These are phyloP conservation scores for Boletus rufocinnamomeus DNA, from an alignment of 768 basidiomycete genomes.

Conservation along the genomic window DNA sequence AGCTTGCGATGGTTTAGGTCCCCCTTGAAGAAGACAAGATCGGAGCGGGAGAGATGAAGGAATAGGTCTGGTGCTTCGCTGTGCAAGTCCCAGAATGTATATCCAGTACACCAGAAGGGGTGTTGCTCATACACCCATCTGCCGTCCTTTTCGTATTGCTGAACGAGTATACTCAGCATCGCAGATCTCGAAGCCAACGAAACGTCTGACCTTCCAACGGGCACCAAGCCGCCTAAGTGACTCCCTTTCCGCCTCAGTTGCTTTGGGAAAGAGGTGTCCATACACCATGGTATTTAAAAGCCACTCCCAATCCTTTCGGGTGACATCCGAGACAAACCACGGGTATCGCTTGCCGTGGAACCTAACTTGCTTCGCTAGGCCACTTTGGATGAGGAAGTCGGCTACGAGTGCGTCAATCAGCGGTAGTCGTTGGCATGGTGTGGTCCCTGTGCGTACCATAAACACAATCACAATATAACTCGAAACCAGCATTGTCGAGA, in stretches of 20 bases:
- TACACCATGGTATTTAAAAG: slow-evolving; percentile 84
- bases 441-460: slow-evolving; percentile 56
- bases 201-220: slow-evolving; percentile 77
- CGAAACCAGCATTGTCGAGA: slow-evolving; percentile 83
- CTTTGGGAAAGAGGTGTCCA: slow-evolving; percentile 89
- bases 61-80: slow-evolving; percentile 88
- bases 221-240: slow-evolving; percentile 76
- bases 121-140: slow-evolving; percentile 95
- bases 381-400: slow-evolving; percentile 91
- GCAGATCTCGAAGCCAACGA: neutral
- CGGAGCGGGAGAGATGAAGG: slow-evolving; percentile 85
- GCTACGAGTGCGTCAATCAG: slow-evolving; percentile 47
- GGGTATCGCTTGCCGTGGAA: slow-evolving; percentile 97
- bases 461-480: slow-evolving; percentile 84
- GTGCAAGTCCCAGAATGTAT: slow-evolving; percentile 88
- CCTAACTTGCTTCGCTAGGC: slow-evolving; percentile 77
- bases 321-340: slow-evolving; percentile 95
- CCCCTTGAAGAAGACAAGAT: slow-evolving; percentile 94
- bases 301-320: slow-evolving; percentile 94
- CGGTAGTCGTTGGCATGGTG: neutral
- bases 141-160: slow-evolving; percentile 92
- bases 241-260: slow-evolving; percentile 76
- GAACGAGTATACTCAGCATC: slow-evolving; percentile 7
- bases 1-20: slow-evolving; percentile 92
- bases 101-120: slow-evolving; percentile 95